Percentiles rank a stretch among this genome's conserved stretches.
These are phyloP conservation scores for Lactifluus volemus DNA, from an alignment of 768 basidiomycete species.

Conservation along the genomic window DNA sequence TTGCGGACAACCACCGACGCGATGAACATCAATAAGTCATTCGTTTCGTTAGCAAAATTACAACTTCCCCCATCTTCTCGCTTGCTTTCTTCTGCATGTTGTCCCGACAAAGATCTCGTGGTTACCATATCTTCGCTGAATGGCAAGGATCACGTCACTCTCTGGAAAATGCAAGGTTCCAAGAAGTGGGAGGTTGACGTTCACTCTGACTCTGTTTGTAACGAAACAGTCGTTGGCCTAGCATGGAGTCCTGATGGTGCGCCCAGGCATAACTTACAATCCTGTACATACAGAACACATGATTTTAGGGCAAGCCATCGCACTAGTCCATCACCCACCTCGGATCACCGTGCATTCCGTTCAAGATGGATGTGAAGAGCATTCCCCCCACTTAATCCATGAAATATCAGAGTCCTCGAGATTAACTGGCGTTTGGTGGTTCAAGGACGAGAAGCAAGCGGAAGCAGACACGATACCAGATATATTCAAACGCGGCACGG, in stretches of 20 bases:
- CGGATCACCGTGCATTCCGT: constrained; percentile 65
- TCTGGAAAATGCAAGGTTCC: constrained; percentile 75
- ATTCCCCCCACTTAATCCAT: constrained; percentile 34
- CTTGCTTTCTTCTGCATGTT: constrained; percentile 57
- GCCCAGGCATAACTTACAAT: constrained; percentile 9
- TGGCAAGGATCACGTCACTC: constrained; percentile 57
- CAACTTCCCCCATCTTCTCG: constrained; percentile 50
- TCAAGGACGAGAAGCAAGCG: constrained; percentile 38
- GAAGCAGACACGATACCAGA: constrained; percentile 50
- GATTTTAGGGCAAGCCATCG: constrained; percentile 52
- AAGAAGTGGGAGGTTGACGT: constrained; percentile 80
- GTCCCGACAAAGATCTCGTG: constrained; percentile 79
- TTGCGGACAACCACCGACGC: background rate
- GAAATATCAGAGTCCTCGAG: constrained; percentile 19
- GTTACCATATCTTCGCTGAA: constrained; percentile 58
- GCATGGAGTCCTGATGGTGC: constrained; percentile 82
- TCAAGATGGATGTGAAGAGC: constrained; percentile 60
- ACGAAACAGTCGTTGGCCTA: constrained; percentile 47
- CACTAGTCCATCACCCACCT: constrained; percentile 61
- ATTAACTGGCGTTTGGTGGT: constrained; percentile 67
- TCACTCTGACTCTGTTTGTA: constrained; percentile 30
- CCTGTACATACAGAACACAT: background rate
- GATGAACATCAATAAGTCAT: constrained; percentile 39
- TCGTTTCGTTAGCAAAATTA: constrained; percentile 48
- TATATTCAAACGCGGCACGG: constrained; percentile 58